These are phyloP conservation scores for Tetraselmis striata DNA, from an alignment of 139 green algal species.

Conservation along the genomic window DNA sequence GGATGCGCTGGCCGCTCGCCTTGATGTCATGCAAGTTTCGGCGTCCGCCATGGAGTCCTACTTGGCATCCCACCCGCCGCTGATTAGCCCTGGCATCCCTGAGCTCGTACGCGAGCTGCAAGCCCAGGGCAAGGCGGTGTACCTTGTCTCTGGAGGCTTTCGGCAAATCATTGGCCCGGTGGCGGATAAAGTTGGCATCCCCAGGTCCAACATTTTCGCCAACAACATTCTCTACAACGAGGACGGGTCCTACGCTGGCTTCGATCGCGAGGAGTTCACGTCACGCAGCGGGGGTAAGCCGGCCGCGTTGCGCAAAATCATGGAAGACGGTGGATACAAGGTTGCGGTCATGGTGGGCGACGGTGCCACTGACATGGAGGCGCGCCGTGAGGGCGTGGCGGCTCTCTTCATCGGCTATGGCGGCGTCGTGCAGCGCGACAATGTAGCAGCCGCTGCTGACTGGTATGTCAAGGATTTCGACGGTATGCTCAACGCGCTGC, in stretches of 20 bases:
- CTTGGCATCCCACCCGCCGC: slow-evolving; percentile 60
- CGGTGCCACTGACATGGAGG: slow-evolving; percentile 93
- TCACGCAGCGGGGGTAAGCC: slow-evolving; percentile 86
- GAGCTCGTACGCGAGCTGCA: slow-evolving; percentile 73
- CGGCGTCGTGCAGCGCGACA: slow-evolving; percentile 70
- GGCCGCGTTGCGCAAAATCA: slow-evolving; percentile 74
- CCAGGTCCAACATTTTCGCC: slow-evolving; percentile 77
- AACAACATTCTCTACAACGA: slow-evolving; percentile 88
- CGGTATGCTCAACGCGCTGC: slow-evolving; percentile 37
- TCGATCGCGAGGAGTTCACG: slow-evolving; percentile 89
- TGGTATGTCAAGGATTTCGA: slow-evolving; percentile 81
- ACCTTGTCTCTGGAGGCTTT: slow-evolving; percentile 95
- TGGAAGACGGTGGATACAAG: slow-evolving; percentile 48
- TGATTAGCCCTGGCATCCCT: slow-evolving; percentile 73
- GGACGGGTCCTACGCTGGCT: slow-evolving; percentile 79
- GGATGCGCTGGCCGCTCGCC: slow-evolving; percentile 69
- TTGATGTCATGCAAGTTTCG: slow-evolving; percentile 75
- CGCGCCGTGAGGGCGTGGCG: slow-evolving; percentile 67
- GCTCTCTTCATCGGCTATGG: slow-evolving; percentile 96
- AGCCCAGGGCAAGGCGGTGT: slow-evolving; percentile 63
- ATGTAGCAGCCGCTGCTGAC: slow-evolving; percentile 75
- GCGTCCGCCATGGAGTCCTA: slow-evolving; percentile 58
- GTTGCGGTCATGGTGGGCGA: slow-evolving; percentile 92
- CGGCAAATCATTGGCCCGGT: slow-evolving; percentile 88
- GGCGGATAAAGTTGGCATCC: slow-evolving; percentile 79